Conservation (phyloP, 1,284 basidiomycete genomes). For the Rhodotorula sp. region DNA sequence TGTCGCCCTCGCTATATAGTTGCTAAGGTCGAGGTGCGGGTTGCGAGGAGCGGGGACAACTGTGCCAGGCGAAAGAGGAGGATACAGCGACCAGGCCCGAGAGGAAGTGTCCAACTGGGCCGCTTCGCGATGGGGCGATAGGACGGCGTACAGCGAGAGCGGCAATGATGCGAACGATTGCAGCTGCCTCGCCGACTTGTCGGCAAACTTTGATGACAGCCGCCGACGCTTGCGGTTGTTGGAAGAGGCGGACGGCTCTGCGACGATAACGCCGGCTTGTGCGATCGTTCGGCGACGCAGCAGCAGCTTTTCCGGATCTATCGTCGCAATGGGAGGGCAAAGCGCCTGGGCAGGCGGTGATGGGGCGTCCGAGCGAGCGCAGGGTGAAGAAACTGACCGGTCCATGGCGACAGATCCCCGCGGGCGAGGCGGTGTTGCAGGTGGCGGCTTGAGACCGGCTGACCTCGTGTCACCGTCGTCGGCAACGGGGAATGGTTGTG, state of each 20-base stretch:
- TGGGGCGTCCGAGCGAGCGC: background rate
- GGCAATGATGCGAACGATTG: background rate
- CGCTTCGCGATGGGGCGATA: background rate
- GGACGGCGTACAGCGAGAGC: background rate
- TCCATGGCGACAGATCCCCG: background rate
- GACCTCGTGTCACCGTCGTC: too few relatives aligned
- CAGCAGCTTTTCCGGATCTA: too few relatives aligned
- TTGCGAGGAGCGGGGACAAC: background rate
- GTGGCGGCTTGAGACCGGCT: background rate
- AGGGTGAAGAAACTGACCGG: conserved; percentile 4
- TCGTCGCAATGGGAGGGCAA: background rate
- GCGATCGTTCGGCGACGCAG: too few relatives aligned
- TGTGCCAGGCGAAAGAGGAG: background rate
- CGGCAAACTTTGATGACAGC: background rate
- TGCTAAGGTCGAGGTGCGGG: conserved; percentile 5
- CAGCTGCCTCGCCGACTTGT: too few relatives aligned
- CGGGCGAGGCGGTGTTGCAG: background rate
- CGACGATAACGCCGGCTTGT: too few relatives aligned
- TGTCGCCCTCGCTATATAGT: conserved; percentile 12
- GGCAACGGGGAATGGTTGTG: too few relatives aligned
- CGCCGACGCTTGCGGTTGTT: background rate
- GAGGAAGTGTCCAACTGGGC: background rate
- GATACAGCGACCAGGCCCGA: conserved; percentile 24
- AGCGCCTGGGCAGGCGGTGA: background rate
- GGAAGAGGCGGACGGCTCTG: too few relatives aligned